Percentiles rank a stretch among this genome's conserved stretches.
Conservation (phyloP, 129 eudicot species). For the Dittrichia graveolens region DNA sequence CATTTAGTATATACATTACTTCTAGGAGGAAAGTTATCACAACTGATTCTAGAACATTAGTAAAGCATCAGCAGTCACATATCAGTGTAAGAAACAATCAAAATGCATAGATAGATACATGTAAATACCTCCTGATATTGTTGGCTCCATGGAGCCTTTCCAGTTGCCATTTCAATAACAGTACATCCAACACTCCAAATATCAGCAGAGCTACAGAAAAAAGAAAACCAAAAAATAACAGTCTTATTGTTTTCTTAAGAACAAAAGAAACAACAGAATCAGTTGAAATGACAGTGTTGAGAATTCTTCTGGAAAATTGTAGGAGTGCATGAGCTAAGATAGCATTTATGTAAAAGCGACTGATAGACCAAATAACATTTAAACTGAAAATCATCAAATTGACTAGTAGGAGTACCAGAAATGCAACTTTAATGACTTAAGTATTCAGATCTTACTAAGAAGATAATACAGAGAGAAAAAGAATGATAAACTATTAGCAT, state of each 20-base stretch:
- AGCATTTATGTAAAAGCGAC: background rate
- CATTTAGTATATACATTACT: constrained; percentile 21
- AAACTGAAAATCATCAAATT: background rate
- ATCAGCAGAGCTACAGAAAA: constrained; percentile 75
- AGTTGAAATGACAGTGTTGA: background rate
- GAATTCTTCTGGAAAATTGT: background rate
- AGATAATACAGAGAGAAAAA: background rate
- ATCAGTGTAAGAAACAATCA: background rate
- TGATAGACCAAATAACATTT: background rate
- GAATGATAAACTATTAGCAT: constrained; percentile 6
- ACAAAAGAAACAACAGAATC: background rate
- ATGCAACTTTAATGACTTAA: constrained; percentile 3
- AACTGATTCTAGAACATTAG: constrained; percentile 6
- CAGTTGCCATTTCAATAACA: constrained; percentile 98
- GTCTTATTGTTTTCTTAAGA: background rate
- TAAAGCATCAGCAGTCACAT: constrained; percentile 10
- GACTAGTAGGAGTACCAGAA: background rate
- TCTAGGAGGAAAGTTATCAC: background rate
- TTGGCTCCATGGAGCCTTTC: constrained; percentile 99
- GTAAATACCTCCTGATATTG: constrained; percentile 87
- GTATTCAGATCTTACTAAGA: constrained; percentile 13
- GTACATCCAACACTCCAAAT: constrained; percentile 99
- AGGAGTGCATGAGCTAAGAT: background rate
- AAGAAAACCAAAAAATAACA: background rate
- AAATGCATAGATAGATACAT: background rate